Percentiles rank a stretch among this genome's conserved stretches.
Conservation (phyloP, 2,329 filamentous ascomycete species). For the Colletotrichum neosansevieriae region DNA sequence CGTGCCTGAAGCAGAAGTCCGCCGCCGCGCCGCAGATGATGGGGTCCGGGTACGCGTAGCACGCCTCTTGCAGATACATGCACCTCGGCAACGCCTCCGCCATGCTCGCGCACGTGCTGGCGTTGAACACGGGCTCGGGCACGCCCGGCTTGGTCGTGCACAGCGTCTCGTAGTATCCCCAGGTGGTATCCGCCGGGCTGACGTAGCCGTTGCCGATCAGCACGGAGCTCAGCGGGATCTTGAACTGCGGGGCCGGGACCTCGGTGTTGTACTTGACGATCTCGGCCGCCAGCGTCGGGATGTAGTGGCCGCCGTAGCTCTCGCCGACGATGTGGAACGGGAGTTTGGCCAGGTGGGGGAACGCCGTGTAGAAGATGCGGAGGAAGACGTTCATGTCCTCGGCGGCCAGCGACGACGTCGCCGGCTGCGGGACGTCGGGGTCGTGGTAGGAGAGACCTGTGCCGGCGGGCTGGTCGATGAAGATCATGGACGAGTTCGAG, state of each 20-base stretch:
- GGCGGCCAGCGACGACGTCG: slow-evolving; percentile 56
- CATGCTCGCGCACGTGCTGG: slow-evolving; percentile 41
- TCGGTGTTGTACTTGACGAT: slow-evolving; percentile 58
- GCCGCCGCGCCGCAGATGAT: slow-evolving; percentile 54
- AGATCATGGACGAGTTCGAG: slow-evolving; percentile 52
- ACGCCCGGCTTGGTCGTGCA: slow-evolving; percentile 42
- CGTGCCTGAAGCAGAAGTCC: slow-evolving; percentile 52
- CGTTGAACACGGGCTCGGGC: slow-evolving; percentile 39
- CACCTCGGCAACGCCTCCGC: slow-evolving; percentile 58
- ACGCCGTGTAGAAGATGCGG: slow-evolving; percentile 59
- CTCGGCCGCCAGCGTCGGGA: slow-evolving; percentile 57
- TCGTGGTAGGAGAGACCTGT: slow-evolving; percentile 65
- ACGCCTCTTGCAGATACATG: slow-evolving; percentile 54
- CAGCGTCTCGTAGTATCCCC: slow-evolving; percentile 41
- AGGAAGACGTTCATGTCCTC: slow-evolving; percentile 63
- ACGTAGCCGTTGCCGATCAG: slow-evolving; percentile 61
- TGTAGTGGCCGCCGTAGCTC: slow-evolving; percentile 62
- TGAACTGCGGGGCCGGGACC: slow-evolving; percentile 51
- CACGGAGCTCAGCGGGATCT: slow-evolving; percentile 57
- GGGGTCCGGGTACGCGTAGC: slow-evolving; percentile 53
- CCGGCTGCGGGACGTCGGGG: slow-evolving; percentile 44
- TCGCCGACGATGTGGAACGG: slow-evolving; percentile 62
- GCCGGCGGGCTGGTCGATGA: slow-evolving; percentile 66
- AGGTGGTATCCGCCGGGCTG: slow-evolving; percentile 38
- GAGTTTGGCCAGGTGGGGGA: slow-evolving; percentile 52